phyloP scores from a whole-genome alignment of 176 grass and related monocot genomes.

The Musa beccarii region DNA sequence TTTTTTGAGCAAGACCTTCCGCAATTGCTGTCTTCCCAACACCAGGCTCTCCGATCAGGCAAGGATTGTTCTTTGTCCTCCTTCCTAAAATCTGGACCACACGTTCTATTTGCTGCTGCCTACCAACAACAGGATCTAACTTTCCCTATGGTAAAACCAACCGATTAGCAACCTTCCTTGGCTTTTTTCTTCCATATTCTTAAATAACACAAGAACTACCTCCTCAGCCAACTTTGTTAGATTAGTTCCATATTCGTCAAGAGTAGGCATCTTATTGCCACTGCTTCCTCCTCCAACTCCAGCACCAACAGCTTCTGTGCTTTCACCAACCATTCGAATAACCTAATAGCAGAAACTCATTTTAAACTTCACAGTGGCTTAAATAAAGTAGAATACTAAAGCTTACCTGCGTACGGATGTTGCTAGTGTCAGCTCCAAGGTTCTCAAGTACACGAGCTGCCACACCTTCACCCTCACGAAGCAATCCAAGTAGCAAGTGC shows the following conservation, averaged over 20 bases:
- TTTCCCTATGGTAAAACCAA: constrained; percentile 49
- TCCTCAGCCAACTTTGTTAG: constrained; percentile 87
- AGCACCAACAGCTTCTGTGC: constrained; percentile 82
- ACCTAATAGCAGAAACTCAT: constrained; percentile 30
- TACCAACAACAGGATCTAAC: constrained; percentile 84
- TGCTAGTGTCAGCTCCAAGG: constrained; percentile 73
- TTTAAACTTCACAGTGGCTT: background rate
- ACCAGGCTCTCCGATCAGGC: constrained; percentile 91
- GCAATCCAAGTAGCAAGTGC: constrained; percentile 83
- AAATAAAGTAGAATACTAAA: background rate
- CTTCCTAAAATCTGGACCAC: constrained; percentile 85
- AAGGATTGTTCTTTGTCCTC: constrained; percentile 90
- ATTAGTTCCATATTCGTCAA: constrained; percentile 88
- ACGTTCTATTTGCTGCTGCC: constrained; percentile 80
- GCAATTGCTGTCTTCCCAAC: constrained; percentile 94
- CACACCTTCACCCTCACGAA: constrained; percentile 83
- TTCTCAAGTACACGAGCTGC: constrained; percentile 73
- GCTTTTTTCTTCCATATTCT: no score
- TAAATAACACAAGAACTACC: constrained; percentile 26
- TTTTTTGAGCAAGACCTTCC: constrained; percentile 82
- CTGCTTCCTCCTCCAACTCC: constrained; percentile 82
- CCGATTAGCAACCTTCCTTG: no score
- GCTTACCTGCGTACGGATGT: constrained; percentile 69
- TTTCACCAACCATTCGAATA: constrained; percentile 89
- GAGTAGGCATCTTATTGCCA: constrained; percentile 83